phyloP scores from a whole-genome alignment of 176 grass and related monocot species.

The Eremochloa ophiuroides region DNA sequence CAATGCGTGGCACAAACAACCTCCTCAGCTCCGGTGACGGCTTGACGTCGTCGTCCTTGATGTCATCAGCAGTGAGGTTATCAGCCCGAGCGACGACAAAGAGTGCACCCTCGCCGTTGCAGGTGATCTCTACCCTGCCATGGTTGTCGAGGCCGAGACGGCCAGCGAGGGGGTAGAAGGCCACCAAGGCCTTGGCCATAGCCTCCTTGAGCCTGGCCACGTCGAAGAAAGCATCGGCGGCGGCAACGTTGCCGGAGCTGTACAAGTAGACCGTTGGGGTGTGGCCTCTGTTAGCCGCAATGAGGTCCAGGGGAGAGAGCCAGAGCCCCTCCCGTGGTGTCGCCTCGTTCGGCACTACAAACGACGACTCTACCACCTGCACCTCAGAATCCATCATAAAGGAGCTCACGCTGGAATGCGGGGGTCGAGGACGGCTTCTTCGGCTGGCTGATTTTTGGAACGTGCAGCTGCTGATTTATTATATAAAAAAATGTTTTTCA shows the following conservation, averaged over 20 bases:
- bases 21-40: conserved; percentile 15
- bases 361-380: conserved; percentile 12
- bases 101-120: conserved; percentile 38
- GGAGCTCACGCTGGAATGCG: too few relatives aligned
- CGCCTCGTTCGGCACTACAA: background rate
- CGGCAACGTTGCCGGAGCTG: background rate
- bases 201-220: background rate
- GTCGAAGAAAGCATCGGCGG: background rate
- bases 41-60: background rate
- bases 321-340: conserved; percentile 14
- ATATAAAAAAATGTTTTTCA: too few relatives aligned
- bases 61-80: background rate
- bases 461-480: too few relatives aligned
- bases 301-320: conserved; percentile 34
- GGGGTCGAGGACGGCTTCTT: too few relatives aligned
- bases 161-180: background rate
- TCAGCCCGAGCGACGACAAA: conserved; percentile 31
- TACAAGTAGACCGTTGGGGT: conserved; percentile 32
- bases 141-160: background rate
- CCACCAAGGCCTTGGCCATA: background rate
- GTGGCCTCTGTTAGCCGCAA: background rate
- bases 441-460: too few relatives aligned
- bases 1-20: conserved; percentile 1
- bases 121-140: conserved; percentile 23
- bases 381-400: background rate